phyloP scores from a whole-genome alignment of 495 filamentous ascomycete species.

The Penicillium chermesinum region DNA sequence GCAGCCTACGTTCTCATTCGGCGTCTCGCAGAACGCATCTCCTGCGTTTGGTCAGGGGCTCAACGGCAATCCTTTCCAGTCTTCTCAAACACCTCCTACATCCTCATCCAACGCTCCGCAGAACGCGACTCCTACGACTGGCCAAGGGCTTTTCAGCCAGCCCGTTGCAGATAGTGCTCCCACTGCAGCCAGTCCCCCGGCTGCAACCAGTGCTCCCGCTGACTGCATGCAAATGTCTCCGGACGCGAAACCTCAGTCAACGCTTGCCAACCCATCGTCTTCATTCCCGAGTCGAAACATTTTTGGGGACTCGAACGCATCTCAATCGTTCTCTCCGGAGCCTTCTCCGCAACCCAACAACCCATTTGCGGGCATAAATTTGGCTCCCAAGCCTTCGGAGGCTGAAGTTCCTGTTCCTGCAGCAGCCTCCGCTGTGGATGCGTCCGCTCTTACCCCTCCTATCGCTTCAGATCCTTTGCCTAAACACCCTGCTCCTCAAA shows the following conservation, averaged over 20 bases:
- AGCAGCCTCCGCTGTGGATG: neutral
- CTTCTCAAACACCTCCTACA: neutral
- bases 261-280: constrained; percentile 10
- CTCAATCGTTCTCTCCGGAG: constrained; percentile 11
- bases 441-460: neutral
- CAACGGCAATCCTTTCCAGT: neutral
- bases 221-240: constrained; percentile 45
- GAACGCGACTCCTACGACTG: neutral
- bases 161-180: constrained; percentile 1
- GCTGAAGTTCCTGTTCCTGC: neutral
- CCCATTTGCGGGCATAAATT: constrained; percentile 9
- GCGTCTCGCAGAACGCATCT: no score
- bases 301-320: constrained; percentile 12
- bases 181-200: constrained; percentile 39
- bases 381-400: neutral
- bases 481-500: neutral
- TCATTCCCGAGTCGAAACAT: constrained; percentile 15
- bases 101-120: neutral
- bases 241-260: constrained; percentile 30
- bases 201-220: constrained; percentile 19
- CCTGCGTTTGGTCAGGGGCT: no score
- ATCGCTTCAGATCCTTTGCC: constrained; percentile 5
- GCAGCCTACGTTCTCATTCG: constrained; percentile 12
- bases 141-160: neutral
- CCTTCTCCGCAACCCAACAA: constrained; percentile 15